A percentile compares a stretch with the other conserved stretches of the same genome.
phyloP scores from a whole-genome alignment of 2,329 filamentous ascomycete genomes.

The Daldinia eschscholtzii region DNA sequence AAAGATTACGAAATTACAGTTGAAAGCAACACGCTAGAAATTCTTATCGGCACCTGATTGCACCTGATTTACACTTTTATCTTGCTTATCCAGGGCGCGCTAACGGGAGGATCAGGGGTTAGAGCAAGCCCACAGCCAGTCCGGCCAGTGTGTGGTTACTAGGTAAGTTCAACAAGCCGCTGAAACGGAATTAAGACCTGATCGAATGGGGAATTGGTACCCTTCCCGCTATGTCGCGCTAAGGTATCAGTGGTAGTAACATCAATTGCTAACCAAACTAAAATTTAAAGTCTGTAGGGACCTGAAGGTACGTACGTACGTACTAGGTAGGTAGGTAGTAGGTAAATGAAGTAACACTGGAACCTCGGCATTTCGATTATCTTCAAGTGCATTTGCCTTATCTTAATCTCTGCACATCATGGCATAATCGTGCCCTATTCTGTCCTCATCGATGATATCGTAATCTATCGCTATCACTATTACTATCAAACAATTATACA shows the following conservation, averaged over 20 bases:
- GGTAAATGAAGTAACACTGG: not conserved
- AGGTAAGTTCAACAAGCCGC: not conserved
- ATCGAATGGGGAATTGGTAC: not conserved
- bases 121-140: not conserved
- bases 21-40: constrained; percentile 43
- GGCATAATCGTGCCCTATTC: constrained; percentile 30
- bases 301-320: no score
- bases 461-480: constrained; percentile 14
- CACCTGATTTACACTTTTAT: constrained; percentile 45
- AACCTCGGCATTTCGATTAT: constrained; percentile 40
- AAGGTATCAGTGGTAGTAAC: not conserved
- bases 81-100: constrained; percentile 43
- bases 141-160: not conserved
- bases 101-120: constrained; percentile 45
- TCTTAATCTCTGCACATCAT: constrained; percentile 6
- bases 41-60: constrained; percentile 48
- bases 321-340: no score
- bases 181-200: not conserved
- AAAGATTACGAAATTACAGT: constrained; percentile 39
- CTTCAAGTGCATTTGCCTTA: constrained; percentile 11
- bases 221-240: constrained; percentile 3
- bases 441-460: constrained; percentile 34
- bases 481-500: constrained; percentile 1
- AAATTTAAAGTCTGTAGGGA: not conserved
- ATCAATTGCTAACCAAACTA: not conserved